A percentile compares a stretch with the other conserved stretches of the same genome.
These are phyloP conservation scores for Auricularia sp. DNA, from an alignment of 768 basidiomycete genomes.

Conservation along the genomic window DNA sequence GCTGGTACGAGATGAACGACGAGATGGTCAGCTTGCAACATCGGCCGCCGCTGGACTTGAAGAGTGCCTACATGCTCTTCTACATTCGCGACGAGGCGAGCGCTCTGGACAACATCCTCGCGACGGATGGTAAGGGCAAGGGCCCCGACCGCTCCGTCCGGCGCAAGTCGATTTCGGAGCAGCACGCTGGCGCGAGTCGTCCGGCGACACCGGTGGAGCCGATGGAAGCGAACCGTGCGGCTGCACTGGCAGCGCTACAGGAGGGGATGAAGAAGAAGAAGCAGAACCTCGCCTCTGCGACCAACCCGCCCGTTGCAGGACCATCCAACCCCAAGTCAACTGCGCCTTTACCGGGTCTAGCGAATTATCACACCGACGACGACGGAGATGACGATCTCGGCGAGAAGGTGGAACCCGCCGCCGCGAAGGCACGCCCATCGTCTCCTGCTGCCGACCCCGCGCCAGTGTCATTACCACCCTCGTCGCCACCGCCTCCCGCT, in stretches of 20 bases:
- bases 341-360: not conserved
- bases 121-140: slow-evolving; percentile 31
- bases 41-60: slow-evolving; percentile 45
- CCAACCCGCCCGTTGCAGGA: not conserved
- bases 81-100: slow-evolving; percentile 71
- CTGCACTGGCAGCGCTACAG: not conserved
- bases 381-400: slow-evolving; percentile 5
- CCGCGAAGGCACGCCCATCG: not conserved
- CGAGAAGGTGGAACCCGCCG: not conserved
- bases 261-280: not conserved
- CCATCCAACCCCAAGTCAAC: not conserved
- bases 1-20: slow-evolving; percentile 94
- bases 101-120: slow-evolving; percentile 9
- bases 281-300: not conserved
- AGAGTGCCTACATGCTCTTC: slow-evolving; percentile 87
- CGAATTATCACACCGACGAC: not conserved
- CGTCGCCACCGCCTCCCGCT: not conserved
- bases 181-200: not conserved
- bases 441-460: not conserved
- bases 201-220: not conserved
- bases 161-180: not conserved
- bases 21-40: slow-evolving; percentile 46
- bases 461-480: not conserved
- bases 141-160: slow-evolving; percentile 31
- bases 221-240: not conserved